Base-by-base conservation (phyloP, 2,329 filamentous ascomycete species). In the Claviceps paspali region DNA sequence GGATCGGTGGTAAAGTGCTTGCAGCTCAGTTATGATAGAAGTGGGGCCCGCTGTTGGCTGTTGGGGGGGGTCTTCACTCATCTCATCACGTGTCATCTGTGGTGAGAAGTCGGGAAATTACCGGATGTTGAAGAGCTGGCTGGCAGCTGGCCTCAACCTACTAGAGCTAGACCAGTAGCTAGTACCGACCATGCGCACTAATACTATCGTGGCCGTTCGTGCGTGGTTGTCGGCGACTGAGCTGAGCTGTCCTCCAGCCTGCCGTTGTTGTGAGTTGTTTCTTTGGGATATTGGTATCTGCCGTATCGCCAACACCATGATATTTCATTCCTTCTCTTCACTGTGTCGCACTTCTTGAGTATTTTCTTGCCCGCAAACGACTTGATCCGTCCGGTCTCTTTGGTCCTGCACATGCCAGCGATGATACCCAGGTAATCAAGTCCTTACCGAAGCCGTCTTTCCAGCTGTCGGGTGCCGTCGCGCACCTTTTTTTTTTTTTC, bases 401-500 rank as follows among this genome's bases (percentile, higher is more conserved):
- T 32, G 28, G 21, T 36, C 27, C 11, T 17, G 34, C 30, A 33
- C 28, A 29, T 38, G 31, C 33, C 39, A 63, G 64, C 59, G 56
- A 69, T 69, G 65, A 63, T 66, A 64, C 59, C 61, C 53, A 58
- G 59, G 55, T 68, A 68, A 59, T n/a, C 52, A 31, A 34, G 41
- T 40, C 44, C 41, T 38, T 32, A 41, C 38, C 30, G 39, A 38
- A 42, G 42, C 58, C 50, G 50, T 56, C 57, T 49, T 58, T 48
- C 48, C 39, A 52, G 53, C 53, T 54, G 44, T 52, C 45, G 48
- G 53, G 55, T 31, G 29, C 18, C 31, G 24, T 17, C 24, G 29
- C 37, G 7, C 34, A 24, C 17, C 8, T 26, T 24, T 14, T 17
- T 17, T 27, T 7, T 32, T 3, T 12, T 12, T 17, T 27, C 19